Evolutionary conservation across 345 rosid genomes (phyloP).

Genomic region (Citrus trifoliata): DNA sequence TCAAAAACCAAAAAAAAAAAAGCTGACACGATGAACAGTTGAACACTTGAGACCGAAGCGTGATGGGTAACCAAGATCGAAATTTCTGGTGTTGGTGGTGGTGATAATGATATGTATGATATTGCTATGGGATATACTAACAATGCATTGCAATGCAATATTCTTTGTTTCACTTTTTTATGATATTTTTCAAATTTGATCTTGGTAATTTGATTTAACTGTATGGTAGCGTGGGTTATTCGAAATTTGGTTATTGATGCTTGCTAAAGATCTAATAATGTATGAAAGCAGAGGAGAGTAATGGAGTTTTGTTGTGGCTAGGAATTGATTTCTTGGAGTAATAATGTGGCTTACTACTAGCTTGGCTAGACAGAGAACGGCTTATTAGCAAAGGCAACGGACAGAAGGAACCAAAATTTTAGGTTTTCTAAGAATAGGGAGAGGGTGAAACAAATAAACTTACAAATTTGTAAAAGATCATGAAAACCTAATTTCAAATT

Average conservation of each 20-base stretch:
- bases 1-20: too few species aligned
- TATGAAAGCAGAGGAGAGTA: too few species aligned
- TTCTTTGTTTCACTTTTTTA: not conserved
- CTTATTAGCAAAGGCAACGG: not conserved
- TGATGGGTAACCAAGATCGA: not conserved
- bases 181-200: too few species aligned
- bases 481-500: not conserved
- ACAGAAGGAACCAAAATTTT: not conserved
- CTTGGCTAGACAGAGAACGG: not conserved
- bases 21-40: too few species aligned
- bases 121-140: not conserved
- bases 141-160: too few species aligned
- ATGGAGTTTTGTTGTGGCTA: not conserved
- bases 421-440: not conserved
- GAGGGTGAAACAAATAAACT: not conserved
- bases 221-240: not conserved
- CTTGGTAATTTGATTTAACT: not conserved
- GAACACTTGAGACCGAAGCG: not conserved
- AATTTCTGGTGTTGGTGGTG: slow-evolving; percentile 5
- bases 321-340: not conserved
- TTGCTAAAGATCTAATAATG: too few species aligned
- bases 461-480: not conserved
- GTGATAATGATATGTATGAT: too few species aligned
- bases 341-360: not conserved
- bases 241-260: not conserved